These are phyloP conservation scores for Pythium aquatile DNA, from an alignment of 352 stramenopile species.

Conservation along the genomic window DNA sequence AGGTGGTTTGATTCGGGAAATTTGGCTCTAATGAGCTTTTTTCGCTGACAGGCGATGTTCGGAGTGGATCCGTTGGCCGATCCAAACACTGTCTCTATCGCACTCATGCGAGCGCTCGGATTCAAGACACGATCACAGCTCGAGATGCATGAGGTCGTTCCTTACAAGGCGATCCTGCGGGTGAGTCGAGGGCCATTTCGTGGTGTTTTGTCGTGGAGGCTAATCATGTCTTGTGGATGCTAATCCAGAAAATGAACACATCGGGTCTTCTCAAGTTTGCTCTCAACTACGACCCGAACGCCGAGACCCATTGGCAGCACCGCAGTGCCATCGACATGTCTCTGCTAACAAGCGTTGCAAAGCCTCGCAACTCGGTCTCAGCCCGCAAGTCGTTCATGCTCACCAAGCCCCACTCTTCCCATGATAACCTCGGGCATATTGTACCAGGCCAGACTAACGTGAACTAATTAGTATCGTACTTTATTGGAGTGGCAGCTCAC, in stretches of 20 bases:
- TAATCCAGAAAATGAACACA: conserved; percentile 60
- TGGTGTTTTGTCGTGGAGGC: background rate
- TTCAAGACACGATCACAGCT: conserved; percentile 46
- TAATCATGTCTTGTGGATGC: conserved; percentile 3
- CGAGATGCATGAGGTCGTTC: conserved; percentile 46
- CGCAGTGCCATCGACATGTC: conserved; percentile 4
- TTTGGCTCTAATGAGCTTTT: background rate
- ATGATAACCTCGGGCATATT: background rate
- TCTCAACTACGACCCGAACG: conserved; percentile 66
- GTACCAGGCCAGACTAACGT: too few relatives aligned
- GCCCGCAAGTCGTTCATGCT: conserved; percentile 1
- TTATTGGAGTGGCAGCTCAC: background rate
- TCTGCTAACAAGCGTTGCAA: background rate
- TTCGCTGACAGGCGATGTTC: conserved; percentile 34
- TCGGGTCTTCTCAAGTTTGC: conserved; percentile 74
- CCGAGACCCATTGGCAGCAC: conserved; percentile 49
- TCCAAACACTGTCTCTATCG: conserved; percentile 25
- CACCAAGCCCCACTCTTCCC: background rate
- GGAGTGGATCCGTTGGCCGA: conserved; percentile 55
- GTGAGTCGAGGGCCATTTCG: conserved; percentile 22
- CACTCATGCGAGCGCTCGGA: conserved; percentile 41
- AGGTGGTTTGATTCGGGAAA: background rate
- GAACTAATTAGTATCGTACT: conserved; percentile 12
- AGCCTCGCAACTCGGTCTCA: background rate
- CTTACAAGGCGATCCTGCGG: conserved; percentile 56